These are phyloP conservation scores for Leccinum variicolor DNA, from an alignment of 768 basidiomycete species.

Conservation along the genomic window DNA sequence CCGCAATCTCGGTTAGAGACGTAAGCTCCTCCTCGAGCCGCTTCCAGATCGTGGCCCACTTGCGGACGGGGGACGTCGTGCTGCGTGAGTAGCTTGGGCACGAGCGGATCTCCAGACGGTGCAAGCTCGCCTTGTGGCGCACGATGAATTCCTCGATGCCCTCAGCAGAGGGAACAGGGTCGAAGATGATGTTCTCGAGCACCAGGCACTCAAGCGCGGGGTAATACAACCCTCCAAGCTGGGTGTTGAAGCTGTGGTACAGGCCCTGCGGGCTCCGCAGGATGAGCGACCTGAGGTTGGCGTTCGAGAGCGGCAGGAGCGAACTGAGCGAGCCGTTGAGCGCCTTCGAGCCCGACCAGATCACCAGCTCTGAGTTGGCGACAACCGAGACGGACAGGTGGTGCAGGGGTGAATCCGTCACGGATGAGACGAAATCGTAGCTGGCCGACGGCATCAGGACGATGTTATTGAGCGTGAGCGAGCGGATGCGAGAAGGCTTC, in stretches of 20 bases:
- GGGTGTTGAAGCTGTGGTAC: conserved; percentile 24
- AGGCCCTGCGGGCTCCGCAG: conserved; percentile 27
- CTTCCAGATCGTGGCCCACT: conserved; percentile 29
- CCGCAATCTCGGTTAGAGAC: conserved; percentile 22
- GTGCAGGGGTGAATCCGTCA: conserved; percentile 24
- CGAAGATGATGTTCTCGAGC: conserved; percentile 29
- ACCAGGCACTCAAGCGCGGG: conserved; percentile 26
- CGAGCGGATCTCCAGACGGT: conserved; percentile 22
- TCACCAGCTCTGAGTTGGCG: conserved; percentile 27
- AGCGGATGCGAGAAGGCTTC: conserved; percentile 16
- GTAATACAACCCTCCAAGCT: conserved; percentile 19
- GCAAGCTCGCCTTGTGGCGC: conserved; percentile 26
- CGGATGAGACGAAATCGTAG: conserved; percentile 27
- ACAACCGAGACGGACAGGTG: conserved; percentile 31
- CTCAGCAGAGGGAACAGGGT: conserved; percentile 14
- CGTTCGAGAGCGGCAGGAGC: conserved; percentile 21
- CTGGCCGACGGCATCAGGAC: conserved; percentile 20
- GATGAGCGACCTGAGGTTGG: conserved; percentile 20
- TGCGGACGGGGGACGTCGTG: conserved; percentile 12
- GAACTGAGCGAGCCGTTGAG: conserved; percentile 24
- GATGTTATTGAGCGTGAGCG: conserved; percentile 27
- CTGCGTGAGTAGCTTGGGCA: conserved; percentile 24
- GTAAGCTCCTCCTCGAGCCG: conserved; percentile 19
- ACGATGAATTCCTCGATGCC: conserved; percentile 30
- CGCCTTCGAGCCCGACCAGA: conserved; percentile 31